Percentiles rank a stretch among this genome's conserved stretches.
Evolutionary conservation across 2,329 filamentous ascomycete genomes (phyloP).

Genomic region (Bertia moriformis): DNA sequence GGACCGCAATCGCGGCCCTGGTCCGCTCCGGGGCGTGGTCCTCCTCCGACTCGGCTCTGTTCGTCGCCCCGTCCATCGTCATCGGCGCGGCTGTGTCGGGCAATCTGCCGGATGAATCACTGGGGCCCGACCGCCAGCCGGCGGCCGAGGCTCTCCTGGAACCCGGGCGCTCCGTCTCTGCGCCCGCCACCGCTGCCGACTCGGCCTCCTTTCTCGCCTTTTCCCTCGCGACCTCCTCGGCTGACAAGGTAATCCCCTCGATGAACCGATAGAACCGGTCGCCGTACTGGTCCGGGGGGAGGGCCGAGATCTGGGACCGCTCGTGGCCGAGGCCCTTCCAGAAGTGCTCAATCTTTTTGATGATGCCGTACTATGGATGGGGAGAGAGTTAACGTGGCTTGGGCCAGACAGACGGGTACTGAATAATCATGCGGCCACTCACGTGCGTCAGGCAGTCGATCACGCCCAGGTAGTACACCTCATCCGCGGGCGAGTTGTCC

Average conservation of each 20-base stretch:
- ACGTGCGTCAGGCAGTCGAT: slow-evolving; percentile 54
- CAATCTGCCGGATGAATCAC: no score
- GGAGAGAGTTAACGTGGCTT: not conserved
- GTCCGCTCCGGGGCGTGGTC: no score
- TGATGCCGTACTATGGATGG: not conserved
- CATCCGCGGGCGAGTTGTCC: slow-evolving; percentile 42
- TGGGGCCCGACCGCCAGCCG: no score
- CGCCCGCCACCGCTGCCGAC: no score
- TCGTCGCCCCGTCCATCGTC: no score
- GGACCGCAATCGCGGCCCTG: no score
- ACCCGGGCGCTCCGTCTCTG: no score
- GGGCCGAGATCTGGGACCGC: not conserved
- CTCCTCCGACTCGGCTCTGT: no score
- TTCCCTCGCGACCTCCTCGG: not conserved
- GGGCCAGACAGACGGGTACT: no score
- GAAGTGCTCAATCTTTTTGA: not conserved
- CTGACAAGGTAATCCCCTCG: not conserved
- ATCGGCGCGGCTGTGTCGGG: no score
- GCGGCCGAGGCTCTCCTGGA: no score
- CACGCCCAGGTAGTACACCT: slow-evolving; percentile 58
- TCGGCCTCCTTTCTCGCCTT: slow-evolving; percentile 43
- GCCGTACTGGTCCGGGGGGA: not conserved
- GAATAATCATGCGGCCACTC: no score
- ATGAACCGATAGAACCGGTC: not conserved
- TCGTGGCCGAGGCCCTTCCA: not conserved